Percentiles rank a stretch among this genome's conserved stretches.
These are phyloP conservation scores for Kokia cookei DNA, from an alignment of 441 rosid species.

Conservation along the genomic window DNA sequence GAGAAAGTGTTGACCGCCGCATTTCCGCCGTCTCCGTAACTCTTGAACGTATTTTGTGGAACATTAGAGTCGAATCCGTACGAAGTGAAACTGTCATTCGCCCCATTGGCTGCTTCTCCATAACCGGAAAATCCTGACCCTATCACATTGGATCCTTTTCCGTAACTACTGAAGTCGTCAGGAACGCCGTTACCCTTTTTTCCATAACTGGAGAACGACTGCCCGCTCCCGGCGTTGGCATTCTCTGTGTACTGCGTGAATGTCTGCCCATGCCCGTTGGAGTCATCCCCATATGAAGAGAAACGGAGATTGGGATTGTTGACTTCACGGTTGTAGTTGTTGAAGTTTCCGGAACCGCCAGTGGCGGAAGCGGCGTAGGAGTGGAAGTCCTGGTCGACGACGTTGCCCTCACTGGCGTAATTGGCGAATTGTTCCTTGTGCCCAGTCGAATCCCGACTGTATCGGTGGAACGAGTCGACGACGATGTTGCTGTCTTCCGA, in stretches of 20 bases:
- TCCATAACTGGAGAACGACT: conserved; percentile 58
- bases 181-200: conserved; percentile 60
- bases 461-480: conserved; percentile 59
- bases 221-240: conserved; percentile 57
- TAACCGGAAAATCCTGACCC: conserved; percentile 67
- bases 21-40: conserved; percentile 65
- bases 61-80: conserved; percentile 66
- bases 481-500: conserved; percentile 38
- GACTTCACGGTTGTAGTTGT: conserved; percentile 40
- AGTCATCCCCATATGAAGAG: conserved; percentile 50
- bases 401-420: conserved; percentile 50
- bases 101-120: conserved; percentile 58
- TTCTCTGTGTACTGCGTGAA: conserved; percentile 47
- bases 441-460: conserved; percentile 47
- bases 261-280: conserved; percentile 39
- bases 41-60: conserved; percentile 64
- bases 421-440: conserved; percentile 53
- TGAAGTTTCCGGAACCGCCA: conserved; percentile 67
- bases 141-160: conserved; percentile 52
- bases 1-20: conserved; percentile 41
- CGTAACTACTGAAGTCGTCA: conserved; percentile 53
- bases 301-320: conserved; percentile 67
- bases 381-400: conserved; percentile 71
- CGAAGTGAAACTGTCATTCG: conserved; percentile 55
- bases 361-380: conserved; percentile 57